Evolutionary conservation across 768 basidiomycete species (phyloP), one percentile per base, ranked within the genome.

Genomic region (Mycena belliarum): DNA sequence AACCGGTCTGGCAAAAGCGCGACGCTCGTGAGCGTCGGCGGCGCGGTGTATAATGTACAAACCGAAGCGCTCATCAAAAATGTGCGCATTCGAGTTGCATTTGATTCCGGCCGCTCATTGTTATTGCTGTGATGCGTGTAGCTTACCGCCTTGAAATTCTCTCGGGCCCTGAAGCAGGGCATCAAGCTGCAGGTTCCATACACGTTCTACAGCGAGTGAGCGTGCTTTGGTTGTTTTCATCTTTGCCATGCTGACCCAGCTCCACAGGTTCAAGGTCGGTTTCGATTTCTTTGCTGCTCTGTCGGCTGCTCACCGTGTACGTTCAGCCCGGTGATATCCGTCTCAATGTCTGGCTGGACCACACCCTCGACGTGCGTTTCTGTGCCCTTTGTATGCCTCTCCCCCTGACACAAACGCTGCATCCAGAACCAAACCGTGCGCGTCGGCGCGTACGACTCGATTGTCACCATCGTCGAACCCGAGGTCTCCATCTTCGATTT

Each of bases 151-250:
- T 61, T 81, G 62, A 73, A 80, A 45, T 88, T 83, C 63, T 76
- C 75, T 12, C 55, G 85, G 38, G 74, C 76, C 23, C 73, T 93
- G 33, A 49, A 83, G 12, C 77, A 84, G 55, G 80, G 81, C 25
- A 71, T 80, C 12, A 86, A 86, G 65, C 65, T 90, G 47, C 80
- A 83, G 59, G 66, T 94, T 52, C 89, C 91, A 9, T 94, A 85
- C 64, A 59, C 75, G 11, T 93, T 94, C 71, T 75, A 88, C 73
- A 92, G 89, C 81, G 89, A 94, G 92, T 93, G 63, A 72, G 90
- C 78, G 4, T 38, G 28, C 38, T 24, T 14, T 28, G 24, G 38
- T 52, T 41, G 38, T 11, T 44, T 26, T 16, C 25, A 32, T 32
- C 29, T 6, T 35, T 40, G 60, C 48, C 59, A 11, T 45, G 38